Percentiles rank a stretch among this genome's conserved stretches.
phyloP scores from a whole-genome alignment of 352 stramenopile genomes.

The Pythium diclinum region DNA sequence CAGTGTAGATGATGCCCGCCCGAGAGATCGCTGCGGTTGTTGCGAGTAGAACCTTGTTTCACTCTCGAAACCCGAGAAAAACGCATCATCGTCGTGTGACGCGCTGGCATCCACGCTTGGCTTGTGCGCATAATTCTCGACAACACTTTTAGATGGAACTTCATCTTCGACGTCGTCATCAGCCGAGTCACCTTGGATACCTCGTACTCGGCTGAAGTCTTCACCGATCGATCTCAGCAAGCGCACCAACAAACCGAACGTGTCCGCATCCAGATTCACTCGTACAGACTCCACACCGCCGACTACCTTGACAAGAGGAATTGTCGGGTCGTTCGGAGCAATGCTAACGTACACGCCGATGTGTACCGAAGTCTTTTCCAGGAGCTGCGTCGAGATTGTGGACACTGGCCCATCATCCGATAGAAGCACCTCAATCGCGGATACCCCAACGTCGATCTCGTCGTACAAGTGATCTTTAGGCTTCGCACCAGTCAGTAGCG shows the following conservation, averaged over 20 bases:
- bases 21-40: constrained; percentile 4
- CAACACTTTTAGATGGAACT: not conserved
- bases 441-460: constrained; percentile 72
- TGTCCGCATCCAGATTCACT: constrained; percentile 65
- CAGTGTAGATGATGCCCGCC: constrained; percentile 3
- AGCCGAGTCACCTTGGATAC: not conserved
- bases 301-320: constrained; percentile 74
- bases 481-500: constrained; percentile 1
- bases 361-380: constrained; percentile 71
- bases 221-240: constrained; percentile 68
- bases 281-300: constrained; percentile 67
- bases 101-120: constrained; percentile 15
- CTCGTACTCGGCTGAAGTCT: constrained; percentile 40
- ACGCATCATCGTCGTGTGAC: constrained; percentile 20
- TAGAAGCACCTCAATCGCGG: constrained; percentile 73
- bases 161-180: not conserved
- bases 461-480: constrained; percentile 58
- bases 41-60: constrained; percentile 16
- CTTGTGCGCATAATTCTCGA: not conserved
- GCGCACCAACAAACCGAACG: constrained; percentile 54
- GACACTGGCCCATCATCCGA: constrained; percentile 13
- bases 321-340: constrained; percentile 69
- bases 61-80: constrained; percentile 25
- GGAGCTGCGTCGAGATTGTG: constrained; percentile 36
- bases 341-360: constrained; percentile 80